Percentiles rank a stretch among this genome's conserved stretches.
Conservation (phyloP, 2,329 filamentous ascomycete genomes). For the Pseudogymnoascus sp. region DNA sequence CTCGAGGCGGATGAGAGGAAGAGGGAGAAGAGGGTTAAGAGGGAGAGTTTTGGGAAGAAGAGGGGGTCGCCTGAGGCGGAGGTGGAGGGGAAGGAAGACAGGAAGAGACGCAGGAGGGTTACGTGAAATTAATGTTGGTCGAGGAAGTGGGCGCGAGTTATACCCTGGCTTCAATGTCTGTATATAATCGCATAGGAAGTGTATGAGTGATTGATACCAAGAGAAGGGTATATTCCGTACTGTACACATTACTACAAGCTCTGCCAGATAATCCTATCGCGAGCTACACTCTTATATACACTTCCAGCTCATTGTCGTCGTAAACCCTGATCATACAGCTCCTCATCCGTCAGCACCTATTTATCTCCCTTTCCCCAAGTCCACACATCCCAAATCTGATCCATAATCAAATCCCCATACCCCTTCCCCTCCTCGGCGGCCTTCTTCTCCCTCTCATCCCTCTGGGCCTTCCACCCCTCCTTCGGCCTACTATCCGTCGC, state of each 20-base stretch:
- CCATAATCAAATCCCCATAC: constrained; percentile 36
- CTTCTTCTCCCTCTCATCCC: constrained; percentile 26
- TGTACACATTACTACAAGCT: not conserved
- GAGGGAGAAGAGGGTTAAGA: constrained; percentile 7
- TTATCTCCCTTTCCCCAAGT: constrained; percentile 36
- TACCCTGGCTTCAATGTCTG: not conserved
- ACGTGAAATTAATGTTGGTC: not conserved
- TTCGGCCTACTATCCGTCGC: constrained; percentile 28
- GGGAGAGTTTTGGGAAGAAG: constrained; percentile 3
- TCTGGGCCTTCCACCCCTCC: constrained; percentile 31
- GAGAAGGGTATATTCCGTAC: constrained; percentile 2
- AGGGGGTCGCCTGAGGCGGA: constrained; percentile 4
- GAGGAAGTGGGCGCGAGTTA: not conserved
- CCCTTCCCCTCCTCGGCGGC: constrained; percentile 31
- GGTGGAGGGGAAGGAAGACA: not conserved
- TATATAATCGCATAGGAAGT: not conserved
- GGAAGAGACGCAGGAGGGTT: not conserved
- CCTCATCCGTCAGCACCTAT: constrained; percentile 21
- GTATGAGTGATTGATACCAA: not conserved
- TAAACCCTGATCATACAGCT: constrained; percentile 20
- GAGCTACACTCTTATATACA: constrained; percentile 7
- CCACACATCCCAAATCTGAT: constrained; percentile 42
- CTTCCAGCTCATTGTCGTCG: not conserved
- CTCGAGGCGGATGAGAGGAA: constrained; percentile 1
- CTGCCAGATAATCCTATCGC: not conserved